Evolutionary conservation across 1,284 basidiomycete species (phyloP).

Genomic region (Apiotrichum siamense): DNA sequence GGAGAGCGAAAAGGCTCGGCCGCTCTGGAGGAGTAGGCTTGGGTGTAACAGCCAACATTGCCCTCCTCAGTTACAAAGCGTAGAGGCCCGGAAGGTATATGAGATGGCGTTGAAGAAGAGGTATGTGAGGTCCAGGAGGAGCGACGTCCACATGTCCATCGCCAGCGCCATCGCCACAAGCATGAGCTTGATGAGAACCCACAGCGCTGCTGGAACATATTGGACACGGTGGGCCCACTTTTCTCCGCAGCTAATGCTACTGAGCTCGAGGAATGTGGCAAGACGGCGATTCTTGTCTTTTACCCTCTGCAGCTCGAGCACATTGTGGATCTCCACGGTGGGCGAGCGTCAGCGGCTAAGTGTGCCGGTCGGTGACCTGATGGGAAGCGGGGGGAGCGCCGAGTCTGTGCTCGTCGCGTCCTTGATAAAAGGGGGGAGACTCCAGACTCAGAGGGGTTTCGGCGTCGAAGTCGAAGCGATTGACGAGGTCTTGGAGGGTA

Average conservation of each 20-base stretch:
- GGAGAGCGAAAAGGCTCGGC: not conserved
- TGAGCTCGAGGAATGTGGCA: too few relatives aligned
- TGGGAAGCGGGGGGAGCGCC: too few relatives aligned
- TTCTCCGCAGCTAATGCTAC: not conserved
- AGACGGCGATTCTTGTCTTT: too few relatives aligned
- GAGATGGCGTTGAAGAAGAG: not conserved
- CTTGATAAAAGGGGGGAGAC: too few relatives aligned
- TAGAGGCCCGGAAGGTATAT: not conserved
- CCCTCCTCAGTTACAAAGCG: not conserved
- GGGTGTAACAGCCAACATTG: not conserved
- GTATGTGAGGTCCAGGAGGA: not conserved
- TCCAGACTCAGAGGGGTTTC: too few relatives aligned
- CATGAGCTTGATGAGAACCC: not conserved
- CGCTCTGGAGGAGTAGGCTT: not conserved
- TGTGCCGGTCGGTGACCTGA: too few relatives aligned
- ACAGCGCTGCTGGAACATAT: not conserved
- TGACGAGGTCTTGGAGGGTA: conserved; percentile 81
- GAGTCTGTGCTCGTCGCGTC: too few relatives aligned
- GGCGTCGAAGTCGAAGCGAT: conserved; percentile 90
- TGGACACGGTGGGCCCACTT: not conserved
- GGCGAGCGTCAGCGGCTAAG: too few relatives aligned
- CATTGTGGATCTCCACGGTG: too few relatives aligned
- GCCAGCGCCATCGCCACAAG: not conserved
- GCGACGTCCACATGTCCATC: not conserved
- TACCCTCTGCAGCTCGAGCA: too few relatives aligned